Conservation (phyloP, 2,329 filamentous ascomycete genomes). For the Beauveria australis region DNA sequence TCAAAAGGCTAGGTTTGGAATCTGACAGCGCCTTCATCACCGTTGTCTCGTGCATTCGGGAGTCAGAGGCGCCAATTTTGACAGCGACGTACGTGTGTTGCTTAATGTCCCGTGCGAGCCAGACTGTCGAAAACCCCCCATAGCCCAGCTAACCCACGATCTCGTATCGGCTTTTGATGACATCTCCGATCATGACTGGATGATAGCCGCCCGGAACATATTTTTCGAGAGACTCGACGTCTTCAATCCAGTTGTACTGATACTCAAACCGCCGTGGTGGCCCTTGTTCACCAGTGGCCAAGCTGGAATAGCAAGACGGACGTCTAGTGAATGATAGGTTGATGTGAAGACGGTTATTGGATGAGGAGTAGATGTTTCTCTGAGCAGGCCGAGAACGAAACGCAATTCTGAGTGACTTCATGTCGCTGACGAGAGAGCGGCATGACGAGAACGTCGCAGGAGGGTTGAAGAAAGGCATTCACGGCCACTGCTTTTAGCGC, state of each 20-base stretch:
- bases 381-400: background rate
- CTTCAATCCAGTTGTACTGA: slow-evolving; percentile 7
- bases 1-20: background rate
- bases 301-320: background rate
- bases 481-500: background rate
- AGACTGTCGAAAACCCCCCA: slow-evolving; percentile 31
- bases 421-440: background rate
- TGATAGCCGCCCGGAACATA: slow-evolving; percentile 1
- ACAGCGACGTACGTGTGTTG: slow-evolving; percentile 13
- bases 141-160: slow-evolving; percentile 31
- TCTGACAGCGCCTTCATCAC: background rate
- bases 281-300: background rate
- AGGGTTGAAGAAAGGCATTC: background rate
- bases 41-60: background rate
- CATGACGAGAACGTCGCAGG: background rate
- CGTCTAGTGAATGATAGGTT: background rate
- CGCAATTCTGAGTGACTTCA: background rate
- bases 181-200: background rate
- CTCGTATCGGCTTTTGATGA: slow-evolving; percentile 22
- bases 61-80: slow-evolving; percentile 11
- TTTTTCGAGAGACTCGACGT: slow-evolving; percentile 3
- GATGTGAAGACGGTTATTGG: background rate
- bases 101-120: slow-evolving; percentile 29
- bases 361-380: background rate
- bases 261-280: background rate